Conservation (phyloP, 305 asterid genomes). For the Fraxinus ornus region DNA sequence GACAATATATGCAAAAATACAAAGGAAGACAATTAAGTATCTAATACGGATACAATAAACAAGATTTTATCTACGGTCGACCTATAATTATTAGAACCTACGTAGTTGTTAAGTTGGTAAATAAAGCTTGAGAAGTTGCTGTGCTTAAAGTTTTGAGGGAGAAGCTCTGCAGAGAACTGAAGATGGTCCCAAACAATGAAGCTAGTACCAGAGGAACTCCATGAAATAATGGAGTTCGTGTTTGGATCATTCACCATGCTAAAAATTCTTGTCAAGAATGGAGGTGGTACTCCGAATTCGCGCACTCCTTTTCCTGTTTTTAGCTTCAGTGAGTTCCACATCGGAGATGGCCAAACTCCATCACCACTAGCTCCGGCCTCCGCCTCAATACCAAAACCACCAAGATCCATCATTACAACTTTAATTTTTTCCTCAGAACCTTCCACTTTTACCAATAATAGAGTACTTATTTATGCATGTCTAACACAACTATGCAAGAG, state of each 20-base stretch:
- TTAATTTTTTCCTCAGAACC: not conserved
- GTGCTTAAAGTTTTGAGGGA: conserved; percentile 53
- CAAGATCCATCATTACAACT: not conserved
- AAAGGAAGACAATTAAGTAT: not conserved
- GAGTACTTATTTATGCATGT: not conserved
- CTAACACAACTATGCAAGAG: not conserved
- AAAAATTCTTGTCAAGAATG: conserved; percentile 47
- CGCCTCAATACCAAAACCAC: not conserved
- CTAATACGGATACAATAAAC: not conserved
- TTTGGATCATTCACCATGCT: conserved; percentile 53
- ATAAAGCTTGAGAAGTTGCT: conserved; percentile 57
- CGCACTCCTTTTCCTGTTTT: conserved; percentile 1
- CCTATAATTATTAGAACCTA: conserved; percentile 12
- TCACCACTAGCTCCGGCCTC: not conserved
- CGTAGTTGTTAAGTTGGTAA: conserved; percentile 70
- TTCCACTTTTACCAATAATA: not conserved
- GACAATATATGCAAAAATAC: not conserved
- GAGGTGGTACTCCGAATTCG: conserved; percentile 30
- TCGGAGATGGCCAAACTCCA: not conserved
- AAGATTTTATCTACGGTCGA: not conserved
- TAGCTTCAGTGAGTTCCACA: not conserved
- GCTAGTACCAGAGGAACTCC: conserved; percentile 48
- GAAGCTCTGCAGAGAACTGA: conserved; percentile 40
- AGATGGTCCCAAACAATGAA: conserved; percentile 55
- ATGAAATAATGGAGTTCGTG: conserved; percentile 40